These are phyloP conservation scores for Prunella vulgaris DNA, from an alignment of 257 asterid species.

Conservation along the genomic window DNA sequence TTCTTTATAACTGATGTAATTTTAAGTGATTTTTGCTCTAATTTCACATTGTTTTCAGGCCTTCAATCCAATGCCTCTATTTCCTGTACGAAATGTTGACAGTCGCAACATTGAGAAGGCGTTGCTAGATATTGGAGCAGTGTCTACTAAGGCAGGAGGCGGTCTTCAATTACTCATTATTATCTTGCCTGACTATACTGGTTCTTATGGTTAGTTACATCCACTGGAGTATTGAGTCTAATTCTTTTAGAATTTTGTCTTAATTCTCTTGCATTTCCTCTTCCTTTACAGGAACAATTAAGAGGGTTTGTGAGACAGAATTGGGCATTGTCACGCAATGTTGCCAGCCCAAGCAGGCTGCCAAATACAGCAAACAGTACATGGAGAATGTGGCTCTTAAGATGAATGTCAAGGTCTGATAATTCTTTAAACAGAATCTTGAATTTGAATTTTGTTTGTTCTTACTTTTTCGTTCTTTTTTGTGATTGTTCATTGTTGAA, in stretches of 20 bases:
- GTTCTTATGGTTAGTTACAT: slow-evolving; percentile 57
- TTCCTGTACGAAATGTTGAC: slow-evolving; percentile 25
- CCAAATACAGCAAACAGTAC: slow-evolving; percentile 34
- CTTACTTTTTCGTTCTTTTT: neutral
- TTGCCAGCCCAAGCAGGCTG: slow-evolving; percentile 49
- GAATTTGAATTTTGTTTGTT: neutral
- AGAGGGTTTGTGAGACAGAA: slow-evolving; percentile 72
- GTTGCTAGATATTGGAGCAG: slow-evolving; percentile 30
- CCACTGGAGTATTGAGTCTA: neutral
- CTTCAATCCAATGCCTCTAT: slow-evolving; percentile 31
- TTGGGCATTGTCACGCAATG: slow-evolving; percentile 89
- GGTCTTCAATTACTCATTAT: slow-evolving; percentile 60
- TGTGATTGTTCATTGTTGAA: neutral
- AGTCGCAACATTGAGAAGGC: slow-evolving; percentile 37
- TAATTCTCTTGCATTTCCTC: neutral
- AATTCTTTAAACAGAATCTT: neutral
- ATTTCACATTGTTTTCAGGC: slow-evolving; percentile 30
- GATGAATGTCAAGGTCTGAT: slow-evolving; percentile 75
- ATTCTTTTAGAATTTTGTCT: neutral
- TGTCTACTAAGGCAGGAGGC: slow-evolving; percentile 11
- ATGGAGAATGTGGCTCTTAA: slow-evolving; percentile 71
- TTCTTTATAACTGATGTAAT: neutral
- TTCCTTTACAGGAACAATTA: slow-evolving; percentile 51
- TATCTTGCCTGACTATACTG: slow-evolving; percentile 58
- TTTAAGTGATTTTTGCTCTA: neutral